Conservation (phyloP, 441 rosid genomes). For the Pelargonium fulgidum region DNA sequence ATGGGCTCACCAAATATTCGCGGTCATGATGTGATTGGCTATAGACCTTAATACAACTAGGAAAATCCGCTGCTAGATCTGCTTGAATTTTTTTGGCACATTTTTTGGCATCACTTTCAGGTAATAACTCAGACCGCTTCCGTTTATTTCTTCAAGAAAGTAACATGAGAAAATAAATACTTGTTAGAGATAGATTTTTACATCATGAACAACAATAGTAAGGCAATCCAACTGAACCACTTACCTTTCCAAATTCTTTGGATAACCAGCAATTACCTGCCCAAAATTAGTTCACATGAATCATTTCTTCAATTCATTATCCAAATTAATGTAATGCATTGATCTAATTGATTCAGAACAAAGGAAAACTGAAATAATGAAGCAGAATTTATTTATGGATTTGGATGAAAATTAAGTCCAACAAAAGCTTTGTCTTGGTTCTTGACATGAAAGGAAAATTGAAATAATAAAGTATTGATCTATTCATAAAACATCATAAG, state of each 20-base stretch:
- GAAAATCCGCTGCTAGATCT: background rate
- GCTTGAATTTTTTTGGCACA: background rate
- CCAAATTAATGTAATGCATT: background rate
- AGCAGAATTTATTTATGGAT: too few species aligned
- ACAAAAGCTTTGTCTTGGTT: too few species aligned
- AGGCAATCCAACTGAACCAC: background rate
- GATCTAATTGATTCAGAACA: background rate
- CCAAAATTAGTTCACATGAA: background rate
- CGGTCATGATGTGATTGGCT: background rate
- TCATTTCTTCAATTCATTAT: background rate
- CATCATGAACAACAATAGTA: background rate
- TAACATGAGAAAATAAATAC: background rate
- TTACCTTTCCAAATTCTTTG: background rate
- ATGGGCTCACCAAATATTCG: background rate
- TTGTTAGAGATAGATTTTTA: background rate
- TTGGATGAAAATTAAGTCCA: too few species aligned
- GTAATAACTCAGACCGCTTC: background rate
- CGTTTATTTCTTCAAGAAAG: background rate
- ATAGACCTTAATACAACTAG: background rate
- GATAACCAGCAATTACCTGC: conserved; percentile 1
- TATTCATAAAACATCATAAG: too few species aligned
- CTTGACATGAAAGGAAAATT: too few species aligned
- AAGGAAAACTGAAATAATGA: background rate
- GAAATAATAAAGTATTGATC: too few species aligned
- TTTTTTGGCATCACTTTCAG: background rate